Conservation (phyloP, 2,329 filamentous ascomycete species). For the Cladophialophora immunda region DNA sequence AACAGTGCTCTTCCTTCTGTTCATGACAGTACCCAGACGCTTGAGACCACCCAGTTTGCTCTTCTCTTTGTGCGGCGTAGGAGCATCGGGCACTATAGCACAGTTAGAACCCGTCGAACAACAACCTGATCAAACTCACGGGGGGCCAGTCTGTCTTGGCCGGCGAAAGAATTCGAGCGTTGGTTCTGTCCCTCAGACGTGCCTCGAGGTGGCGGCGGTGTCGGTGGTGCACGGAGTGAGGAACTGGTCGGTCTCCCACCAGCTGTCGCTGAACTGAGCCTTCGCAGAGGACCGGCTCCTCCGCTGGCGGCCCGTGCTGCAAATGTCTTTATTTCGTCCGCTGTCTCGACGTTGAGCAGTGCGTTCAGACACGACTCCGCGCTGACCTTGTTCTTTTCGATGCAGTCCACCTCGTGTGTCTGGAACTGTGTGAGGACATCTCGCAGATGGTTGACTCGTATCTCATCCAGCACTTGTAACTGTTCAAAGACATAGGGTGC, state of each 20-base stretch:
- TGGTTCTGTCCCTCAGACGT: slow-evolving; percentile 65
- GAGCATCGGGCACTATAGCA: slow-evolving; percentile 48
- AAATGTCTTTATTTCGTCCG: slow-evolving; percentile 84
- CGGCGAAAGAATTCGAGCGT: slow-evolving; percentile 57
- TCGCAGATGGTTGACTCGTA: slow-evolving; percentile 84
- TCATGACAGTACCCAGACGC: slow-evolving; percentile 58
- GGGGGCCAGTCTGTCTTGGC: slow-evolving; percentile 47
- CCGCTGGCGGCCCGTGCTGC: slow-evolving; percentile 51
- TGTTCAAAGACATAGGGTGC: slow-evolving; percentile 95
- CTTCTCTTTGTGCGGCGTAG: slow-evolving; percentile 54
- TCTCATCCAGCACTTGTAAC: slow-evolving; percentile 89
- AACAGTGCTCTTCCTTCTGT: slow-evolving; percentile 54
- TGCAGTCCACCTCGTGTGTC: slow-evolving; percentile 88
- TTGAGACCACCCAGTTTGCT: slow-evolving; percentile 55
- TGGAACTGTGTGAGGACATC: slow-evolving; percentile 92
- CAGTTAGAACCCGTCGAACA: slow-evolving; percentile 10
- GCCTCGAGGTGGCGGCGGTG: slow-evolving; percentile 51
- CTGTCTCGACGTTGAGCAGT: slow-evolving; percentile 85
- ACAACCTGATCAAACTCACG: slow-evolving; percentile 43
- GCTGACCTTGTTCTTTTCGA: slow-evolving; percentile 76
- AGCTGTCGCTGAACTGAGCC: slow-evolving; percentile 46
- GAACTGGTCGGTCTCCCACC: slow-evolving; percentile 41
- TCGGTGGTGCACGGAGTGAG: slow-evolving; percentile 43
- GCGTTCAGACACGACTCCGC: slow-evolving; percentile 82
- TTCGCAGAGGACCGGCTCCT: slow-evolving; percentile 50